A percentile compares a stretch with the other conserved stretches of the same genome.
Evolutionary conservation across 495 filamentous ascomycete species (phyloP).

Genomic region (Haplographium delicatum): DNA sequence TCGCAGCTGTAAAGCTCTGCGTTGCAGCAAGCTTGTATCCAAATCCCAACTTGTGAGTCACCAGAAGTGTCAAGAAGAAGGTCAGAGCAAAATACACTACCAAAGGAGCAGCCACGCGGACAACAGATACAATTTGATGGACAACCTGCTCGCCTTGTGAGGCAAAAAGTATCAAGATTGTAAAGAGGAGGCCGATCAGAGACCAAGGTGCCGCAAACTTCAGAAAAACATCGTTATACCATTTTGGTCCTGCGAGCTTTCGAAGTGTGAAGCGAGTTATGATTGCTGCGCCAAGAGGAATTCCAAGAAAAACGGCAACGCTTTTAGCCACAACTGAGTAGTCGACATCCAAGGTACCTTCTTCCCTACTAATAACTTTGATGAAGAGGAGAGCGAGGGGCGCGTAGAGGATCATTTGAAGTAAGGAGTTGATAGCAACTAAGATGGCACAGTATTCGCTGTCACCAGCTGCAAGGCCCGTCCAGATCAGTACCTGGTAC

Average conservation of each 20-base stretch:
- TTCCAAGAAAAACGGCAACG: constrained; percentile 81
- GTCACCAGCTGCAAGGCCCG: constrained; percentile 70
- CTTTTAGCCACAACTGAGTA: constrained; percentile 72
- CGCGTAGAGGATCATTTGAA: constrained; percentile 85
- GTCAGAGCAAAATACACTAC: constrained; percentile 74
- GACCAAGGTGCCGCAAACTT: constrained; percentile 66
- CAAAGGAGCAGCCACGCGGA: constrained; percentile 74
- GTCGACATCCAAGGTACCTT: constrained; percentile 15
- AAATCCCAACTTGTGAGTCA: constrained; percentile 58
- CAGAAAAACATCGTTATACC: constrained; percentile 69
- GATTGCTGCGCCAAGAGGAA: constrained; percentile 75
- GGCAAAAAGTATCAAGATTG: constrained; percentile 80
- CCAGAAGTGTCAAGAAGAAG: constrained; percentile 62
- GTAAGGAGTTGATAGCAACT: constrained; percentile 79
- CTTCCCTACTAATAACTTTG: constrained; percentile 50
- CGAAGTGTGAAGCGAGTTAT: constrained; percentile 64
- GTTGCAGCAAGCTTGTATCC: constrained; percentile 68
- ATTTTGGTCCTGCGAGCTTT: constrained; percentile 42
- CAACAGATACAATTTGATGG: constrained; percentile 75
- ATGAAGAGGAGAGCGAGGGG: constrained; percentile 78
- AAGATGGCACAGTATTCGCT: constrained; percentile 85
- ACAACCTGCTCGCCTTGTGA: constrained; percentile 76
- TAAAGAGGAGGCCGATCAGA: constrained; percentile 78
- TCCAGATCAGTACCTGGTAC: constrained; percentile 70
- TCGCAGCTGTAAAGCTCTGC: constrained; percentile 90